Conservation (phyloP, 306 rosid genomes). For the Prinsepia uniflora region DNA sequence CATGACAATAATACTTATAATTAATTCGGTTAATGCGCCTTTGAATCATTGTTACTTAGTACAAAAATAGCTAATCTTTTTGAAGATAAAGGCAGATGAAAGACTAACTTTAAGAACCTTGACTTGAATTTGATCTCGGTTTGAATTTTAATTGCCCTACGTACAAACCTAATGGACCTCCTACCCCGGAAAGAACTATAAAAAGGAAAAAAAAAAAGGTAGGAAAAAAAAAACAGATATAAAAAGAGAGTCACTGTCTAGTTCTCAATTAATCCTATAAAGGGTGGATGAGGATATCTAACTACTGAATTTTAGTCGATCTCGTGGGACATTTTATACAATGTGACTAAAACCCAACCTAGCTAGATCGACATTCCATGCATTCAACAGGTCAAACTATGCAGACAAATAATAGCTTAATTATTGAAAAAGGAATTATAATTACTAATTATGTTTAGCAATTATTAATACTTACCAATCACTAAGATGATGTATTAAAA, state of each 20-base stretch:
- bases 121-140: background rate
- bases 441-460: background rate
- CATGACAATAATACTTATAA: no score
- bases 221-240: background rate
- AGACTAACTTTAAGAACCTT: no score
- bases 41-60: no score
- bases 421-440: background rate
- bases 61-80: no score
- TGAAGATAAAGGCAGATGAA: no score
- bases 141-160: background rate
- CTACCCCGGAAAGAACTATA: background rate
- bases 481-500: no score
- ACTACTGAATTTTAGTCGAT: background rate
- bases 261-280: background rate
- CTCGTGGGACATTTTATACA: background rate
- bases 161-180: background rate
- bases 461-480: no score
- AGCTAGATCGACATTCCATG: background rate
- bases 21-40: no score
- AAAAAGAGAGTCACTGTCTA: slow-evolving; percentile 4
- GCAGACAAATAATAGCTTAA: background rate
- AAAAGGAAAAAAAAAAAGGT: no score
- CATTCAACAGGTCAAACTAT: background rate
- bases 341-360: background rate
- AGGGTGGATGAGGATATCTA: background rate